Conservation (phyloP, 768 basidiomycete genomes). For the Leccinum rimulosum region DNA sequence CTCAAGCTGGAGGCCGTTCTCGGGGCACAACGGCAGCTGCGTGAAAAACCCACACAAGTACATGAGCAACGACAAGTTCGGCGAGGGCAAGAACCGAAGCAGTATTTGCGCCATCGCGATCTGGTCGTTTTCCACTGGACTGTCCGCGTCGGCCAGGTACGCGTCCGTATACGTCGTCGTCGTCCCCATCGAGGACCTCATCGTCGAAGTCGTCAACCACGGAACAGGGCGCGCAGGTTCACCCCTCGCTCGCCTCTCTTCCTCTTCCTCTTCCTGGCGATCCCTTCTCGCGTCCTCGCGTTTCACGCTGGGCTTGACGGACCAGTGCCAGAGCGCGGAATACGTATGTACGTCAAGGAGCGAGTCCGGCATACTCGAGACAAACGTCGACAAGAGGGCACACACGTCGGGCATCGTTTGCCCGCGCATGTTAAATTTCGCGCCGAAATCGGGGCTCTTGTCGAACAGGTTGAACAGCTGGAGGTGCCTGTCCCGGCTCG, state of each 20-base stretch:
- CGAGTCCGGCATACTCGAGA: conserved; percentile 46
- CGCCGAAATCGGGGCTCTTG: conserved; percentile 24
- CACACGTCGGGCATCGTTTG: conserved; percentile 44
- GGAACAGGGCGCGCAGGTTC: conserved; percentile 22
- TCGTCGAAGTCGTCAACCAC: not conserved
- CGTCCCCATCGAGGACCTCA: conserved; percentile 12
- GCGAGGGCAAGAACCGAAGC: conserved; percentile 47
- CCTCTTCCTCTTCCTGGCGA: conserved; percentile 32
- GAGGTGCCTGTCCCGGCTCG: conserved; percentile 3
- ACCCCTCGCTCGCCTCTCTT: conserved; percentile 28
- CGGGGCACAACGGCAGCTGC: conserved; percentile 48
- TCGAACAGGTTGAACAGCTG: conserved; percentile 41
- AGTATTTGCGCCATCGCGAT: conserved; percentile 44
- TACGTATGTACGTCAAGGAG: conserved; percentile 43
- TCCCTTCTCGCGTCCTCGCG: conserved; percentile 31
- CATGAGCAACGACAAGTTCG: conserved; percentile 39
- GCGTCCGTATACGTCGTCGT: conserved; percentile 11
- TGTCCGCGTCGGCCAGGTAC: conserved; percentile 15
- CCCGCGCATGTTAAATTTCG: conserved; percentile 20
- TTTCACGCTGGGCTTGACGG: conserved; percentile 41
- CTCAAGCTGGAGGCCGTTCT: conserved; percentile 46
- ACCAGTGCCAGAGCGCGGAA: conserved; percentile 43
- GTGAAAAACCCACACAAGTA: conserved; percentile 50
- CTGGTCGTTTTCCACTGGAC: conserved; percentile 32
- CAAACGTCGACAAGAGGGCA: conserved; percentile 45